Conservation (phyloP, 2,329 filamentous ascomycete genomes). For the Colletotrichum sidae region DNA sequence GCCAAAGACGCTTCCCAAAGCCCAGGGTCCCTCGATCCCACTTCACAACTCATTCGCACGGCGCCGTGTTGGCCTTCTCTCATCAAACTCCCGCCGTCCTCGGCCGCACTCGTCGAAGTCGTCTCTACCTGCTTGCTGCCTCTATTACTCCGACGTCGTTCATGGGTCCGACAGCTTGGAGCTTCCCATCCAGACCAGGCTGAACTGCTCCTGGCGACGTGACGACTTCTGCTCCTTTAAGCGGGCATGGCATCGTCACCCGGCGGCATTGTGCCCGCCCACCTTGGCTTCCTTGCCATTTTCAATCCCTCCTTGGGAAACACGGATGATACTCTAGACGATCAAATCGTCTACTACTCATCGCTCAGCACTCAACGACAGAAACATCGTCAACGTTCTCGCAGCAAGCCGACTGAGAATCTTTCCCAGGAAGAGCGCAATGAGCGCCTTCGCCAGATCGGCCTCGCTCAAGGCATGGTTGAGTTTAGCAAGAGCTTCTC, state of each 20-base stretch:
- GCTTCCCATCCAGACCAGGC: slow-evolving; percentile 8
- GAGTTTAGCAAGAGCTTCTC: slow-evolving; percentile 93
- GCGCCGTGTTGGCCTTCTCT: no score
- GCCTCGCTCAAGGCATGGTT: slow-evolving; percentile 95
- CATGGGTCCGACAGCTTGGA: slow-evolving; percentile 6
- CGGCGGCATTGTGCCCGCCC: slow-evolving; percentile 74
- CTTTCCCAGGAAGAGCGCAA: slow-evolving; percentile 77
- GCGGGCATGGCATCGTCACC: slow-evolving; percentile 35
- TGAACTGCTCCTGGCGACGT: slow-evolving; percentile 1
- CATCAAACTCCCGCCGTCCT: background rate
- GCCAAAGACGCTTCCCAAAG: no score
- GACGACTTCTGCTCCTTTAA: background rate
- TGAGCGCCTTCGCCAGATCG: slow-evolving; percentile 90
- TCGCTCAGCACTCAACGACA: slow-evolving; percentile 63
- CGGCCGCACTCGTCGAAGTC: background rate
- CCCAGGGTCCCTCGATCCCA: no score
- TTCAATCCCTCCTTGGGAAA: slow-evolving; percentile 87
- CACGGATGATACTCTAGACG: slow-evolving; percentile 68
- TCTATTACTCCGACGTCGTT: slow-evolving; percentile 6
- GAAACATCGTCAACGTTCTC: slow-evolving; percentile 55
- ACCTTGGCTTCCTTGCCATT: slow-evolving; percentile 90
- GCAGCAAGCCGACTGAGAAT: slow-evolving; percentile 54
- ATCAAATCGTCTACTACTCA: slow-evolving; percentile 95
- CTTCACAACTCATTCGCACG: no score
- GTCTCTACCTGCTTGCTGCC: background rate